Base-by-base conservation (phyloP, 2,329 filamentous ascomycete species). In the Neoscytalidium dimidiatum region DNA sequence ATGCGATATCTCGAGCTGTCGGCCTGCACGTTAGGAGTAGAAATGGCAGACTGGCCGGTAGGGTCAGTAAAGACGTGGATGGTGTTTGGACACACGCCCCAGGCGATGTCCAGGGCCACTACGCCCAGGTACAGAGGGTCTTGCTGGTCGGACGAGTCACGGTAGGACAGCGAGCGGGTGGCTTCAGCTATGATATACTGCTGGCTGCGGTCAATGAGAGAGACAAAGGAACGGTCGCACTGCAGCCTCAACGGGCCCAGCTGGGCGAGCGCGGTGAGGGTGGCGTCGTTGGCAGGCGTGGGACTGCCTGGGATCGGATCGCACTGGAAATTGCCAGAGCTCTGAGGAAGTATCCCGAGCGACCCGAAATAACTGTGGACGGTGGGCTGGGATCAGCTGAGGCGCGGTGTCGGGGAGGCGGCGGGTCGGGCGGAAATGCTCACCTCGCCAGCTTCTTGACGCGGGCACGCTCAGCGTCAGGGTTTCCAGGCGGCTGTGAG, bases 111-210 rank as follows among this genome's bases (percentile, higher is more conserved):
- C 6, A 60, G 4, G 3, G 41, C 41, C 4, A 26, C 26, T 26
- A 60, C 26, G 4, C 56, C 56, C 26, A 60, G 28, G 28, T 33
- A 46, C 7, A 60, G 26, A 17, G 26, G 23, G n/a, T 46, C 56
- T 3, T 8, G 8, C 3, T 31, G 6, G 41, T 3, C 3, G 3
- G 68, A 62, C 23, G 70, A 70, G 29, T 81, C 70, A 35, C 75
- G 74, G 13, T 82, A 71, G 61, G 74, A 74, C 14, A 79, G 68
- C 0, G 77, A 78, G 65, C 75, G 76, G 1, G 82, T 83, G 11
- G 81, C 79, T 69, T 85, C 83, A 17, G 82, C 82, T 13, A 85
- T 71, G 31, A 84, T 79, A 64, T 82, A 84, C 67, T 84, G 82
- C 21, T 73, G 76, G 9, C 80, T 75, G 21, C 78, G 76, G 68